phyloP scores from a whole-genome alignment of 768 basidiomycete genomes.

The Pulveroboletus sp. region DNA sequence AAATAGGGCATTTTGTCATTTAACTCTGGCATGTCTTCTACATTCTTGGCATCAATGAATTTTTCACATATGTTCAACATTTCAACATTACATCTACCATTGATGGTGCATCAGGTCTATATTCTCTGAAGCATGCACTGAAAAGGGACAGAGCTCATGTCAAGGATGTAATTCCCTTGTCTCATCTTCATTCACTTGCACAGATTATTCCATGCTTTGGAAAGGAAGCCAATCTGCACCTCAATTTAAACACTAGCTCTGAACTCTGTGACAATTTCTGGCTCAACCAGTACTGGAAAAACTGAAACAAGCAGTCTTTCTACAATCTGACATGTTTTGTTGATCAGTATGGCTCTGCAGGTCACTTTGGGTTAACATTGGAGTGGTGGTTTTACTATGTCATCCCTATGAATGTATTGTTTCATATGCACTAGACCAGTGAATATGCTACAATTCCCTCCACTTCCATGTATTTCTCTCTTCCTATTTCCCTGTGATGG shows the following conservation, averaged over 20 bases:
- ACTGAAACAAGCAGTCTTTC: background rate
- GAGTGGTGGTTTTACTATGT: too few species aligned
- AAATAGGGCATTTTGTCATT: background rate
- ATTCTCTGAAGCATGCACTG: background rate
- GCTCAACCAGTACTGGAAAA: background rate
- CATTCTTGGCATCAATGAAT: background rate
- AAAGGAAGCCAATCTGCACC: background rate
- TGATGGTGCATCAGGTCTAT: background rate
- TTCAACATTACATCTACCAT: background rate
- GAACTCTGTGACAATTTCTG: background rate
- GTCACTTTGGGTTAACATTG: background rate
- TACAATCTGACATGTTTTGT: too few species aligned
- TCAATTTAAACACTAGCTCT: background rate
- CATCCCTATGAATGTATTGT: too few species aligned
- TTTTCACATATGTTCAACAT: background rate
- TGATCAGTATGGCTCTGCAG: too few species aligned
- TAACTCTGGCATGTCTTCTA: background rate
- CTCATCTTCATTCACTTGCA: background rate
- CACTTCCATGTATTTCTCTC: too few species aligned
- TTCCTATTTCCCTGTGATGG: too few species aligned
- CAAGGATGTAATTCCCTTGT: background rate
- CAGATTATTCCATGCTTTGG: background rate
- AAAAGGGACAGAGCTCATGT: background rate
- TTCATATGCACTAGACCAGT: background rate
- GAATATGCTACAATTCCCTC: background rate